These are phyloP conservation scores for Aspergillus costaricaensis DNA, from an alignment of 2,329 filamentous ascomycete genomes.

Conservation along the genomic window DNA sequence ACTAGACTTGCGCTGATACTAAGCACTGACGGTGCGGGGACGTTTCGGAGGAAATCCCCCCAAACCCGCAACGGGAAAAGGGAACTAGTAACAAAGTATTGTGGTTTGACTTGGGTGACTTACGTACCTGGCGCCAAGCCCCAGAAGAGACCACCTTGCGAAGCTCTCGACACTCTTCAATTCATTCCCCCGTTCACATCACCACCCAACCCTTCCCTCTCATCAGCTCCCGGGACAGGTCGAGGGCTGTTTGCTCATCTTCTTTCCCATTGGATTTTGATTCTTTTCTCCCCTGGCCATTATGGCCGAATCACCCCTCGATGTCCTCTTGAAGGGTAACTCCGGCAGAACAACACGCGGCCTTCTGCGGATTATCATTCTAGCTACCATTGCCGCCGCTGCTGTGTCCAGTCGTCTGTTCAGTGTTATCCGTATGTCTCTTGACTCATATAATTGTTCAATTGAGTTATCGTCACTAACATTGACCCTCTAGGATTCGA, in stretches of 20 bases:
- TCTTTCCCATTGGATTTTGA: conserved; percentile 33
- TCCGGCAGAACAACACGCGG: conserved; percentile 80
- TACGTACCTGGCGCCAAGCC: conserved; percentile 39
- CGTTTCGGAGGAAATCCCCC: conserved; percentile 33
- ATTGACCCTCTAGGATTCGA: conserved; percentile 70
- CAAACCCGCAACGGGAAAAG: conserved; percentile 4
- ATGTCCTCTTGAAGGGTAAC: conserved; percentile 71
- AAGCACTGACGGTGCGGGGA: conserved; percentile 31
- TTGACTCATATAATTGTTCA: neutral
- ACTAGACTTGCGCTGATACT: neutral
- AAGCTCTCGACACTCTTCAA: conserved; percentile 32
- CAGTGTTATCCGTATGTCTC: conserved; percentile 87
- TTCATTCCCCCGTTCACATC: conserved; percentile 21
- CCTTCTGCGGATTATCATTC: conserved; percentile 84
- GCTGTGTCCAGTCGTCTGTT: conserved; percentile 93
- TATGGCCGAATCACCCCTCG: conserved; percentile 51
- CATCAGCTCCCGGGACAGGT: conserved; percentile 17
- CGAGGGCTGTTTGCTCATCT: conserved; percentile 28
- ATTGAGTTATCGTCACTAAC: conserved; percentile 12
- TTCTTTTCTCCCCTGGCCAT: conserved; percentile 39
- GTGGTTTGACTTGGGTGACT: conserved; percentile 1
- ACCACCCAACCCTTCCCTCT: conserved; percentile 27
- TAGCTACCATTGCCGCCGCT: conserved; percentile 85
- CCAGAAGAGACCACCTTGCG: conserved; percentile 47
- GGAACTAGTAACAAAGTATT: neutral